phyloP scores from a whole-genome alignment of 2,329 filamentous ascomycete species.

The Aspergillus melleus region DNA sequence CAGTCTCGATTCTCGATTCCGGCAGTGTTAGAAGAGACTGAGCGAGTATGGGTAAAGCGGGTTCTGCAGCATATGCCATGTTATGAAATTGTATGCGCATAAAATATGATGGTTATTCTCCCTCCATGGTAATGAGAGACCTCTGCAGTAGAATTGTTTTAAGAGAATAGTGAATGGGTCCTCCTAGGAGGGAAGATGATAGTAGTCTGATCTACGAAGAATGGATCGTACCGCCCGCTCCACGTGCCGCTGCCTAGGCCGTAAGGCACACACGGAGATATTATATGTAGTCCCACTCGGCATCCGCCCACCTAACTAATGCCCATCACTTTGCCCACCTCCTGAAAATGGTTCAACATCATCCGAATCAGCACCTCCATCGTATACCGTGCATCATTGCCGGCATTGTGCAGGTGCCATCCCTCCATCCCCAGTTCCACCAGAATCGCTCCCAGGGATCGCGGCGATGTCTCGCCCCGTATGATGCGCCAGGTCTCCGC shows the following conservation, averaged over 20 bases:
- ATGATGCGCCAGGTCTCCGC: slow-evolving; percentile 67
- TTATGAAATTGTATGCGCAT: neutral
- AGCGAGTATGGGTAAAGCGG: slow-evolving; percentile 34
- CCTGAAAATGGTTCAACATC: neutral
- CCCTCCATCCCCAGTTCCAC: slow-evolving; percentile 62
- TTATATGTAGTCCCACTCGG: too few species aligned
- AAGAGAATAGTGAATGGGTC: neutral
- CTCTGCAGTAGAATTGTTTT: neutral
- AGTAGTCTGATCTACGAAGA: neutral
- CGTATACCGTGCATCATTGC: slow-evolving; percentile 83
- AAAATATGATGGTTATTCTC: neutral
- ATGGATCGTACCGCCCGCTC: too few species aligned
- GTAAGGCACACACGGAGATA: neutral
- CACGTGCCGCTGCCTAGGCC: neutral
- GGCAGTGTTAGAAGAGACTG: slow-evolving; percentile 26
- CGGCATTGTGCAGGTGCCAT: slow-evolving; percentile 76
- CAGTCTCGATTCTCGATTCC: neutral
- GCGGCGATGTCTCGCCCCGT: slow-evolving; percentile 53
- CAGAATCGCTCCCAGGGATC: slow-evolving; percentile 63
- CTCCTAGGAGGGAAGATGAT: neutral
- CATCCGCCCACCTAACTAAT: too few species aligned
- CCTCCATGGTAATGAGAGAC: neutral
- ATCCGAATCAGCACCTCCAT: slow-evolving; percentile 66
- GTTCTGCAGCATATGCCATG: slow-evolving; percentile 19
- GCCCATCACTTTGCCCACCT: too few species aligned